Conservation (phyloP, 306 rosid species). For the Glycine latifolia region DNA sequence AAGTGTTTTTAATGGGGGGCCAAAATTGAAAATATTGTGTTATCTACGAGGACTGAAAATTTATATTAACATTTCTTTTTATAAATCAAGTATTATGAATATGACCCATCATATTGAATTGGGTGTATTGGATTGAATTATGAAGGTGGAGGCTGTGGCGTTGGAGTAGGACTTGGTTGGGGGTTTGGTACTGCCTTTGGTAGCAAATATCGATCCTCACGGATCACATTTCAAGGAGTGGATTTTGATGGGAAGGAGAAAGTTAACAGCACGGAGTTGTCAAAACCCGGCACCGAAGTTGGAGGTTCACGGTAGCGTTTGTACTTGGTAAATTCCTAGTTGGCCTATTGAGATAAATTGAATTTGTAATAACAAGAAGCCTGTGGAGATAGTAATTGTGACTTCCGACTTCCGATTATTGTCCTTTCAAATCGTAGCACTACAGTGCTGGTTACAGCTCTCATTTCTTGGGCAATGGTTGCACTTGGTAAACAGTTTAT, state of each 20-base stretch:
- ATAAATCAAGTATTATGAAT: slow-evolving; percentile 2
- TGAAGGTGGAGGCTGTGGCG: slow-evolving; percentile 98
- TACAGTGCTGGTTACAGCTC: too few relatives aligned
- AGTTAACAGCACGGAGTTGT: slow-evolving; percentile 38
- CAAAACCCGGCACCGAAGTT: slow-evolving; percentile 51
- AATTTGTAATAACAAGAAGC: slow-evolving; percentile 36
- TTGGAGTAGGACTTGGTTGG: slow-evolving; percentile 99
- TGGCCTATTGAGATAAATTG: background rate
- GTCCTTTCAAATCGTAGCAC: background rate
- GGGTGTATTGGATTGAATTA: slow-evolving; percentile 37
- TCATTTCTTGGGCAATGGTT: too few relatives aligned
- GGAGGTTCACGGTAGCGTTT: slow-evolving; percentile 50
- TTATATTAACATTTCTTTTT: background rate
- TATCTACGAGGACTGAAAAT: background rate
- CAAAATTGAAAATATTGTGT: background rate
- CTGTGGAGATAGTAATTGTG: background rate
- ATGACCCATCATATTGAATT: background rate
- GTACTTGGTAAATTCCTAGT: slow-evolving; percentile 5
- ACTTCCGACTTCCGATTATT: background rate
- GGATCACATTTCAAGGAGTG: slow-evolving; percentile 71
- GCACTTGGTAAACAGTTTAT: too few relatives aligned
- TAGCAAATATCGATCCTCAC: slow-evolving; percentile 79
- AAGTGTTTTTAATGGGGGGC: background rate
- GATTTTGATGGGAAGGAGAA: slow-evolving; percentile 67
- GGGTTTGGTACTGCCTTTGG: slow-evolving; percentile 95